Conservation (phyloP, 2,329 filamentous ascomycete genomes). For the Fusarium buxicola region DNA sequence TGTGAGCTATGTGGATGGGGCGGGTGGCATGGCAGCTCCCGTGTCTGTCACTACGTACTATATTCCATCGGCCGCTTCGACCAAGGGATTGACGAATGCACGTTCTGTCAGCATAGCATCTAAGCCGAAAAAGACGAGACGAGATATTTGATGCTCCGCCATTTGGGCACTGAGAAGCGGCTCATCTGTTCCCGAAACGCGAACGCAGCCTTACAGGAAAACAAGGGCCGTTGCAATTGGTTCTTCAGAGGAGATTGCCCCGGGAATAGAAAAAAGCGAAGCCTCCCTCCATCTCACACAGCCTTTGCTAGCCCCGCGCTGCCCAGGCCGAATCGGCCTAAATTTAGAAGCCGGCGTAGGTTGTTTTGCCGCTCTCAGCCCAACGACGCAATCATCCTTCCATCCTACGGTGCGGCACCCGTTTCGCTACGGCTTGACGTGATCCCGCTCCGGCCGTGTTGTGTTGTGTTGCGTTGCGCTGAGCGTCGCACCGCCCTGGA, state of each 20-base stretch:
- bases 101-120: slow-evolving; percentile 20
- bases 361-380: slow-evolving; percentile 42
- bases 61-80: too few relatives aligned
- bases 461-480: too few relatives aligned
- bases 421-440: slow-evolving; percentile 25
- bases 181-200: too few relatives aligned
- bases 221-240: not conserved
- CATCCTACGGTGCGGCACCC: too few relatives aligned
- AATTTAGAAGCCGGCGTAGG: slow-evolving; percentile 43
- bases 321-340: slow-evolving; percentile 31
- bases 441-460: slow-evolving; percentile 14
- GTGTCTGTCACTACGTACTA: slow-evolving; percentile 6
- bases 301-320: slow-evolving; percentile 33
- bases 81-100: too few relatives aligned
- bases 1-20: slow-evolving; percentile 16
- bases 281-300: slow-evolving; percentile 37
- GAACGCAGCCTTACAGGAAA: slow-evolving; percentile 12
- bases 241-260: not conserved
- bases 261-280: slow-evolving; percentile 11
- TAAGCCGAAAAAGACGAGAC: slow-evolving; percentile 1
- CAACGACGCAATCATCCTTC: slow-evolving; percentile 22
- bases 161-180: too few relatives aligned
- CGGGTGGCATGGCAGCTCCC: slow-evolving; percentile 18
- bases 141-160: not conserved
- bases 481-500: slow-evolving; percentile 17